Base-by-base conservation (phyloP, 176 grass and related monocot genomes). In the Hordeum marinum region DNA sequence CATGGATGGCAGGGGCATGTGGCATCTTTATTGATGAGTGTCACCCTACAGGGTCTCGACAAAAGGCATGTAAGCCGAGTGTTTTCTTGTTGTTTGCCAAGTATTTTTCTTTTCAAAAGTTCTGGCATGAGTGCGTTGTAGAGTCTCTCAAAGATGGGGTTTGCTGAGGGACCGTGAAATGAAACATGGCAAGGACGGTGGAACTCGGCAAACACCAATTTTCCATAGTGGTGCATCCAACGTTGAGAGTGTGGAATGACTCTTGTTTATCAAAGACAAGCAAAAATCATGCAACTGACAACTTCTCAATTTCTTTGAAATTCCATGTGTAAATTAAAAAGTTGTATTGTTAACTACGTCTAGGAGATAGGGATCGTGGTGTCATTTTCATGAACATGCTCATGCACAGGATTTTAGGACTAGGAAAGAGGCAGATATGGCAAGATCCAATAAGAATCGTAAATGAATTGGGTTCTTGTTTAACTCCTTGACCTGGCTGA, bases 391-490 rank as follows among this genome's bases (percentile, higher is more conserved):
- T 85, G 78, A 85, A 78, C 64, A 85, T 90, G 85, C 60, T 68
- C 26, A 15, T 34, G 90, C 86, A 88, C 82, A 82, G 5, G 86
- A 66, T 88, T 85, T 88, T 79, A 92, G 83, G 83, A 41, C 18
- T 78, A 79, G 11, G n/a, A 74, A 82, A 63, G 70, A 77, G 77
- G 26, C 55, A 82, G 26, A 43, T 17, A 82, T 72, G 21, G 72
- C 78, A 91, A 85, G 84, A 90, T 90, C 84, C 89, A 90, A 90
- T 80, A 86, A 78, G 85, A 39, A 84, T 58, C 89, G 84, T 90
- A 87, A 80, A 83, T 80, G 80, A 80, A 61, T 80, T 91, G 73
- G 43, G 77, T 68, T 52, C 27, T 78, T 64, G 46, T 43, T 29
- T 84, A 55, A 55, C 46, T 76, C 73, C 58, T 64, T 72, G 41